These are phyloP conservation scores for Xylaria telfairii DNA, from an alignment of 495 filamentous ascomycete species.

Conservation along the genomic window DNA sequence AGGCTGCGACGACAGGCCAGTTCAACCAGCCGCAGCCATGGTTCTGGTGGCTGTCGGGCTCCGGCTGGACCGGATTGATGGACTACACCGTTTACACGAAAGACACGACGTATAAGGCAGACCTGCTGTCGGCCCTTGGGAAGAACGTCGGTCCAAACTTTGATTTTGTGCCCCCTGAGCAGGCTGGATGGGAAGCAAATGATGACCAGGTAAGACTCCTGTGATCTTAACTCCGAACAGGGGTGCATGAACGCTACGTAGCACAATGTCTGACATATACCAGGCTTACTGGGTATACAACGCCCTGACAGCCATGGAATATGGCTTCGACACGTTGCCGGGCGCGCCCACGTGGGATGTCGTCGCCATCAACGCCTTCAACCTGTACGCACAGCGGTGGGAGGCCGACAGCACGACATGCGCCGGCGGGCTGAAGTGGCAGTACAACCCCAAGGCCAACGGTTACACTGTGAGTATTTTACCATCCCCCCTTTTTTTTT, in stretches of 20 bases:
- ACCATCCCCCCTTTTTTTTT: not conserved
- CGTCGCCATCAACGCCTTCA: conserved; percentile 78
- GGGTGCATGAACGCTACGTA: not conserved
- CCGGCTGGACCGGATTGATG: conserved; percentile 75
- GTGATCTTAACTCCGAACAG: not conserved
- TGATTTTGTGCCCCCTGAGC: conserved; percentile 81
- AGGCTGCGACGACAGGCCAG: conserved; percentile 68
- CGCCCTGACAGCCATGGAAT: conserved; percentile 80
- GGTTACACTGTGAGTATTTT: conserved; percentile 62
- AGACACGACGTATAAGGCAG: conserved; percentile 74
- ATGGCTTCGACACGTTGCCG: conserved; percentile 57
- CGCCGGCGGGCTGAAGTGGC: conserved; percentile 83
- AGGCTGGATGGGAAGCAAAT: conserved; percentile 77
- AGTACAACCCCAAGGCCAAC: conserved; percentile 76
- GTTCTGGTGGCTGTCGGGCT: conserved; percentile 84
- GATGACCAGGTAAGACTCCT: conserved; percentile 69
- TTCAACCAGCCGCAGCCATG: conserved; percentile 72
- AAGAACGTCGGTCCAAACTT: conserved; percentile 72
- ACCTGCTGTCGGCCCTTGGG: conserved; percentile 67
- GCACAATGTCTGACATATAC: conserved; percentile 9
- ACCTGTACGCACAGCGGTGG: conserved; percentile 71
- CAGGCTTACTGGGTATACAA: conserved; percentile 77
- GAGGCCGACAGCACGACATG: conserved; percentile 70
- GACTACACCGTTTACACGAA: conserved; percentile 86
- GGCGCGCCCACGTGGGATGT: conserved; percentile 71